Conservation (phyloP, 106 monocot genomes). For the Narthecium ossifragum region DNA sequence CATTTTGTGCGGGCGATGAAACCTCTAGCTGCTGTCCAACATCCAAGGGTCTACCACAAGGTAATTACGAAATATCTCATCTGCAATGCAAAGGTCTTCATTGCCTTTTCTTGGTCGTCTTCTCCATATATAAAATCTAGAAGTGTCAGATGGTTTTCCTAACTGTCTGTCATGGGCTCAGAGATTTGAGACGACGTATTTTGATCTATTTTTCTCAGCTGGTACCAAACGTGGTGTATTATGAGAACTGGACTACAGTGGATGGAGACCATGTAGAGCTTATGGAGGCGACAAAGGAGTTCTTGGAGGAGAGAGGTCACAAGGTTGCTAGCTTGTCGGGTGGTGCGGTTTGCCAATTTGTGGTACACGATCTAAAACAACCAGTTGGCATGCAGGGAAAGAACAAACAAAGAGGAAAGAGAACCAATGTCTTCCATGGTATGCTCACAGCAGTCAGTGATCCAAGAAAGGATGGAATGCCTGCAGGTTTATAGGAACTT, state of each 20-base stretch:
- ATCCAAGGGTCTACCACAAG: conserved; percentile 78
- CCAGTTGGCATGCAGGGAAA: conserved; percentile 7
- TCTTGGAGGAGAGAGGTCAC: conserved; percentile 66
- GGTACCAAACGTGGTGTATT: conserved; percentile 66
- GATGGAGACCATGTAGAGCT: conserved; percentile 68
- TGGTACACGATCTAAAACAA: conserved; percentile 56
- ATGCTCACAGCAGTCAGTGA: conserved; percentile 90
- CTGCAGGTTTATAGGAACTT: conserved; percentile 56
- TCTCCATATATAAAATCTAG: no score
- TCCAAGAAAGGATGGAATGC: conserved; percentile 80
- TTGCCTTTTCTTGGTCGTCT: no score
- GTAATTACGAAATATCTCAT: no score
- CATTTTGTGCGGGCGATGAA: conserved; percentile 70
- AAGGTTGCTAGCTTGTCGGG: conserved; percentile 18
- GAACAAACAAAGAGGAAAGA: neutral
- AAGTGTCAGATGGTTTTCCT: neutral
- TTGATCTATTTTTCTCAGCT: conserved; percentile 33
- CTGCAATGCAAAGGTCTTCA: no score
- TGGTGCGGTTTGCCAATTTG: conserved; percentile 62
- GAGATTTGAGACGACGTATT: neutral
- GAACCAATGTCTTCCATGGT: conserved; percentile 35
- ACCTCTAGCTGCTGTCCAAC: conserved; percentile 63
- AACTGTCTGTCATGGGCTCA: neutral
- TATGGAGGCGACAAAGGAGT: conserved; percentile 19
- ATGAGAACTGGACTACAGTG: conserved; percentile 70